Evolutionary conservation across 2,329 filamentous ascomycete genomes (phyloP).

Genomic region (Claviceps capensis): DNA sequence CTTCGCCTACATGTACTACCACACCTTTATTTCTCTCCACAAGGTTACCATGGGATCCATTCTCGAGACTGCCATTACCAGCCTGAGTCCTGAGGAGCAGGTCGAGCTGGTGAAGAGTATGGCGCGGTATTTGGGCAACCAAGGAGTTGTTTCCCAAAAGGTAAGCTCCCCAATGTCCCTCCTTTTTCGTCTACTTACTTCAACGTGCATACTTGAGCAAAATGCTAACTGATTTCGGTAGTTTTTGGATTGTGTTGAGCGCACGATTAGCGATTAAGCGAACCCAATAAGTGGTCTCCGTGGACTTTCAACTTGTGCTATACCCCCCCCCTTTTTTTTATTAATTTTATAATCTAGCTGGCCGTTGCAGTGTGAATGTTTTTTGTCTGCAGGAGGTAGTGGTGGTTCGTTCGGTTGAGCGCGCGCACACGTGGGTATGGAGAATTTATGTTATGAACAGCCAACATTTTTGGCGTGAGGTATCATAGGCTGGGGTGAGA

Average conservation of each 20-base stretch:
- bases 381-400: neutral
- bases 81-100: conserved; percentile 78
- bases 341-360: neutral
- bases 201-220: no score
- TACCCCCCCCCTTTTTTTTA: neutral
- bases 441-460: neutral
- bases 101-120: conserved; percentile 61
- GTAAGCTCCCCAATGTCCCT: conserved; percentile 9
- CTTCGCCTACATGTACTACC: conserved; percentile 97
- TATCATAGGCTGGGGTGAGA: neutral
- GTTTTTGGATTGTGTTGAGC: conserved; percentile 12
- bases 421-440: neutral
- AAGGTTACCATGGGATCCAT: conserved; percentile 75
- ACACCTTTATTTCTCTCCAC: conserved; percentile 87
- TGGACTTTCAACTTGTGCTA: neutral
- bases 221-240: neutral
- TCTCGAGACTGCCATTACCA: conserved; percentile 82
- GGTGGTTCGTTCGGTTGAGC: neutral
- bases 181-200: neutral
- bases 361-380: neutral
- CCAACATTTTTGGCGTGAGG: neutral
- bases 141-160: conserved; percentile 30
- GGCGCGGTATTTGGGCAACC: conserved; percentile 49
- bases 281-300: neutral
- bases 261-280: conserved; percentile 5